Evolutionary conservation across 192 early-diverging fungal species (phyloP).

Genomic region (Cetraspora pellucida): DNA sequence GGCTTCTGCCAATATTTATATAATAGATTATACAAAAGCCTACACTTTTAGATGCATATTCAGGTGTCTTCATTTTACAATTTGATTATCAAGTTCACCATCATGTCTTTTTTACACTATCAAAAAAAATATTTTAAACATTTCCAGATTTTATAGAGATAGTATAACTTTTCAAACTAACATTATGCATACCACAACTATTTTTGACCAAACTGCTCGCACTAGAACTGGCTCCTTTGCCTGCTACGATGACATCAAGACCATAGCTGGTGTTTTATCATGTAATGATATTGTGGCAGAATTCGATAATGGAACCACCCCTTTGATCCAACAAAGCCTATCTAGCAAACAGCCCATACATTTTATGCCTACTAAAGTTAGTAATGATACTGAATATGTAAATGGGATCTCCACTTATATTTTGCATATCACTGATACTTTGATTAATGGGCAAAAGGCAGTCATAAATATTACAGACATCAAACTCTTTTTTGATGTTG

Average conservation of each 20-base stretch:
- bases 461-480: not conserved
- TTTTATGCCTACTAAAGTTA: not conserved
- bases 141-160: not conserved
- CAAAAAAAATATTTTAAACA: conserved; percentile 23
- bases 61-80: no score
- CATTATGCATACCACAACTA: no score
- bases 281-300: not conserved
- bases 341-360: not conserved
- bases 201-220: no score
- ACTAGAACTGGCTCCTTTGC: no score
- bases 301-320: not conserved
- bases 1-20: no score
- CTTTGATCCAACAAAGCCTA: not conserved
- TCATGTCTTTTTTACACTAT: no score
- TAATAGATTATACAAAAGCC: not conserved
- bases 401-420: not conserved
- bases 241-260: no score
- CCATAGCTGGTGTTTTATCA: not conserved
- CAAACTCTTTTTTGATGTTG: not conserved
- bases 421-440: not conserved
- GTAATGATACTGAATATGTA: not conserved
- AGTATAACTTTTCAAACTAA: not conserved
- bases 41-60: no score
- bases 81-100: no score
- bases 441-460: conserved; percentile 2